Evolutionary conservation across 2,329 filamentous ascomycete genomes (phyloP).

Genomic region (Canariomyces notabilis): DNA sequence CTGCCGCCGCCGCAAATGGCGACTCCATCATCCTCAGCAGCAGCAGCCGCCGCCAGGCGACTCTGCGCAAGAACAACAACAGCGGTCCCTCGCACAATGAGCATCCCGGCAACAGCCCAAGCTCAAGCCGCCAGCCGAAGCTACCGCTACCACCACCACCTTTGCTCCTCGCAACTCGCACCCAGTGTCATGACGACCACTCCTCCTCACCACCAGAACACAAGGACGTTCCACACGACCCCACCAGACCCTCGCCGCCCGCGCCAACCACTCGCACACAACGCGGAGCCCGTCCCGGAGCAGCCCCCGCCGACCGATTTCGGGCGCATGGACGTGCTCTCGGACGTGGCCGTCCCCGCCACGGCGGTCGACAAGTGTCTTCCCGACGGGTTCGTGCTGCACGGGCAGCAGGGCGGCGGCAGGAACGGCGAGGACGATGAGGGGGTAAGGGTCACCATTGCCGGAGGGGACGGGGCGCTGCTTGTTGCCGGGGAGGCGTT

Average conservation of each 20-base stretch:
- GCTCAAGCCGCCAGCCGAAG: neutral
- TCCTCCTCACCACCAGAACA: conserved; percentile 14
- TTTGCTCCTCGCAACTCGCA: neutral
- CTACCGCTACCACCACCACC: neutral
- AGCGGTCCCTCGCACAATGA: no score
- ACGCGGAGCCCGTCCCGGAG: conserved; percentile 27
- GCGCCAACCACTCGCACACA: conserved; percentile 18
- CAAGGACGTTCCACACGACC: conserved; percentile 9
- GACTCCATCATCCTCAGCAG: neutral
- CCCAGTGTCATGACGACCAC: neutral
- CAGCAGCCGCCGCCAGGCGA: neutral
- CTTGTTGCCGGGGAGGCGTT: conserved; percentile 86
- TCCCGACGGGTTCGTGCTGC: conserved; percentile 77
- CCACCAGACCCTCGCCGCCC: neutral
- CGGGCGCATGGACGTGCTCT: conserved; percentile 70
- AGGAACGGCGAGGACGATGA: no score
- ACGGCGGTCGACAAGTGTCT: conserved; percentile 81
- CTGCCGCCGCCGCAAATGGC: conserved; percentile 6
- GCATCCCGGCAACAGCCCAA: neutral
- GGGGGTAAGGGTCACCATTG: conserved; percentile 69
- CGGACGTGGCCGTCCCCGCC: conserved; percentile 67
- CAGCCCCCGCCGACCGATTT: conserved; percentile 56
- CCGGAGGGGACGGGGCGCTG: conserved; percentile 65
- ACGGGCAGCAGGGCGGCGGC: no score
- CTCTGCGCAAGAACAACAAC: conserved; percentile 3